phyloP scores from a whole-genome alignment of 2,329 filamentous ascomycete species.

The Fusarium metavorans region DNA sequence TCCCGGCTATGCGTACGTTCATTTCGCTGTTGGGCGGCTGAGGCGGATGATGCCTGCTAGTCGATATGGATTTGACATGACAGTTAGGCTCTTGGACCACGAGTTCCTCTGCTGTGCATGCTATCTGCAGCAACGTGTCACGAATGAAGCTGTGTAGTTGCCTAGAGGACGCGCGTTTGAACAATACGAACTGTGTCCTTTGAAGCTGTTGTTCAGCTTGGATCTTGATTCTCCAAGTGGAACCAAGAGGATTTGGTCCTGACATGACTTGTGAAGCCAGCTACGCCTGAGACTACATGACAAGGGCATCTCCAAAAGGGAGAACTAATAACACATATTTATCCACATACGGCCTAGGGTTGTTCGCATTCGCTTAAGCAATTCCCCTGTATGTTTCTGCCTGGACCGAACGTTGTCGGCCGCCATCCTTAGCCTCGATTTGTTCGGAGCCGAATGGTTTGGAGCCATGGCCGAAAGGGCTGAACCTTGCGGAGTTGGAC shows the following conservation, averaged over 20 bases:
- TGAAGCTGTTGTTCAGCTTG: background rate
- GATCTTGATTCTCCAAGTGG: background rate
- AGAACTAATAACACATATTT: background rate
- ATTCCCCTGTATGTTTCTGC: constrained; percentile 15
- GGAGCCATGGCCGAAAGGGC: constrained; percentile 9
- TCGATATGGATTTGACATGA: background rate
- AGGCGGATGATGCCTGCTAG: background rate
- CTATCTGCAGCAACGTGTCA: background rate
- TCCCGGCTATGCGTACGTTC: background rate
- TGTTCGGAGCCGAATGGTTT: constrained; percentile 27
- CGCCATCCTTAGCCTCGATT: constrained; percentile 9
- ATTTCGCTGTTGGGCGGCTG: background rate
- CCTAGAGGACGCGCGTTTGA: background rate
- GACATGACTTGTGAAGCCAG: constrained; percentile 25
- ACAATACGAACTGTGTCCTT: background rate
- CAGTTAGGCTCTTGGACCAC: background rate
- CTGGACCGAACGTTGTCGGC: constrained; percentile 17
- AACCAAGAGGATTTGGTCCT: background rate
- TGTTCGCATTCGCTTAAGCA: background rate
- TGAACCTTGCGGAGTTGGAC: constrained; percentile 5
- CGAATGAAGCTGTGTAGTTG: background rate
- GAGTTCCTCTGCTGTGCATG: background rate
- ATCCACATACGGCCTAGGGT: background rate
- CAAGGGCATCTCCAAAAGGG: constrained; percentile 20
- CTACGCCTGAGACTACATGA: constrained; percentile 18